phyloP scores from a whole-genome alignment of 2,329 filamentous ascomycete genomes.

The Trichoderma sp. region DNA sequence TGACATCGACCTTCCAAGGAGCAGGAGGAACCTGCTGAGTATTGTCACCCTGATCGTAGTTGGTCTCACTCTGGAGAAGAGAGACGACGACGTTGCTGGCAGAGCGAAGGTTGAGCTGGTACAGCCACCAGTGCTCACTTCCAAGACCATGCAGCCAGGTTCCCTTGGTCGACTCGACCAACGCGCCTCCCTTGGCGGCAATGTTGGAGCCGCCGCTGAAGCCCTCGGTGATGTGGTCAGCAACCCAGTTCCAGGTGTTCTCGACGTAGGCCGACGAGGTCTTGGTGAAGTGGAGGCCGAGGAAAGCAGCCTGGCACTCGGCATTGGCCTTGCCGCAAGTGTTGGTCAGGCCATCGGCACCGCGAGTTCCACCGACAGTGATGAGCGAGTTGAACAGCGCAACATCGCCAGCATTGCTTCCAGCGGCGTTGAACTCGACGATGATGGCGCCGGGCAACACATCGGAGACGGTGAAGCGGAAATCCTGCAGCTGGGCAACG shows the following conservation, averaged over 20 bases:
- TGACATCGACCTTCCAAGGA: constrained; percentile 41
- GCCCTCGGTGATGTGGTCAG: constrained; percentile 51
- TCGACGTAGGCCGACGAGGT: constrained; percentile 28
- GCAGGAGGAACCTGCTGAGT: constrained; percentile 37
- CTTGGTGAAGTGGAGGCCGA: constrained; percentile 51
- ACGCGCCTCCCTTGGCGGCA: constrained; percentile 50
- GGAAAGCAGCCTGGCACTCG: constrained; percentile 49
- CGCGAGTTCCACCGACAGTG: constrained; percentile 46
- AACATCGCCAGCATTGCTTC: constrained; percentile 48
- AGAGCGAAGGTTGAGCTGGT: constrained; percentile 56
- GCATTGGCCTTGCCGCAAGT: constrained; percentile 37
- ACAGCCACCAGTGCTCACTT: constrained; percentile 59
- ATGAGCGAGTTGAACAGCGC: constrained; percentile 51
- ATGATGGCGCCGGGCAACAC: constrained; percentile 43
- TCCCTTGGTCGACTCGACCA: constrained; percentile 50
- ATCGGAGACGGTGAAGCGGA: constrained; percentile 53
- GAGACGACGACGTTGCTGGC: constrained; percentile 54
- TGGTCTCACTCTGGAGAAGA: constrained; percentile 56
- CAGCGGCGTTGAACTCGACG: constrained; percentile 54
- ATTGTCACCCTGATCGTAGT: constrained; percentile 41
- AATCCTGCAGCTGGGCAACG: constrained; percentile 51
- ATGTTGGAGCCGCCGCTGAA: constrained; percentile 49
- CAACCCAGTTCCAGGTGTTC: constrained; percentile 43
- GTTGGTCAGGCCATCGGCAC: constrained; percentile 40
- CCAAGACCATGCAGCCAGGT: constrained; percentile 52